These are phyloP conservation scores for Wickerhamiella azymoides DNA, from an alignment of 805 yeast genomes.

Conservation along the genomic window DNA sequence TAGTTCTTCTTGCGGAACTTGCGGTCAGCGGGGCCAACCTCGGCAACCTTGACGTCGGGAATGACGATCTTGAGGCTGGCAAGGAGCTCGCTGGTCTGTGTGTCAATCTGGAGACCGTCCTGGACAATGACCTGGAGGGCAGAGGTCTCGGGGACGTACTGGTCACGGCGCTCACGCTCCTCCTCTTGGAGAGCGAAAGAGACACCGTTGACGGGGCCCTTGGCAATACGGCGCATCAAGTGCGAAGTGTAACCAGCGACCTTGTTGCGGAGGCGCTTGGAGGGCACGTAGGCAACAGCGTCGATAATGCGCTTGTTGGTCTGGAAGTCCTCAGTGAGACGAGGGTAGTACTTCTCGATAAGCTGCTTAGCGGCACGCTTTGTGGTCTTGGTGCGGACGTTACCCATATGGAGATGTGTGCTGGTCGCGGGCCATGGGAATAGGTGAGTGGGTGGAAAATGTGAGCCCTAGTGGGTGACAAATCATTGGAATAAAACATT, in stretches of 20 bases:
- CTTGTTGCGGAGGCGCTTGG: conserved; percentile 99
- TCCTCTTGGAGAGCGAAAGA: conserved; percentile 99
- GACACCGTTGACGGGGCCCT: conserved; percentile 99
- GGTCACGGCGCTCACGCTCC: conserved; percentile 99
- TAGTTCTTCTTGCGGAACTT: conserved; percentile 23
- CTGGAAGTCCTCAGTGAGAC: conserved; percentile 98
- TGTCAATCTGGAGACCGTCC: conserved; percentile 92
- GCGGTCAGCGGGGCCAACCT: conserved; percentile 18
- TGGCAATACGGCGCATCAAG: conserved; percentile 99
- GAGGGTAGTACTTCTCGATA: conserved; percentile 99
- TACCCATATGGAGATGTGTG: conserved; percentile 47
- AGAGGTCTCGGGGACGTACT: conserved; percentile 99
- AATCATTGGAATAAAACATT: neutral
- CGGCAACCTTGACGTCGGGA: conserved; percentile 43
- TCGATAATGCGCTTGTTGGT: conserved; percentile 99
- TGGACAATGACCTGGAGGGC: conserved; percentile 96
- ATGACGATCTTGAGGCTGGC: conserved; percentile 61
- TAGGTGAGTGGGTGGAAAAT: conserved; percentile 2
- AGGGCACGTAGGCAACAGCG: conserved; percentile 97
- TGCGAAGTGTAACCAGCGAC: conserved; percentile 99
- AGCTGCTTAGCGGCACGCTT: conserved; percentile 99
- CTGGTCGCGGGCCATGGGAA: neutral
- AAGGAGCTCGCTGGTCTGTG: conserved; percentile 91
- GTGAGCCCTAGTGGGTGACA: neutral
- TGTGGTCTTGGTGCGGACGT: conserved; percentile 99